These are phyloP conservation scores for Dryadomyces quercivorus DNA, from an alignment of 2,329 filamentous ascomycete genomes.

Conservation along the genomic window DNA sequence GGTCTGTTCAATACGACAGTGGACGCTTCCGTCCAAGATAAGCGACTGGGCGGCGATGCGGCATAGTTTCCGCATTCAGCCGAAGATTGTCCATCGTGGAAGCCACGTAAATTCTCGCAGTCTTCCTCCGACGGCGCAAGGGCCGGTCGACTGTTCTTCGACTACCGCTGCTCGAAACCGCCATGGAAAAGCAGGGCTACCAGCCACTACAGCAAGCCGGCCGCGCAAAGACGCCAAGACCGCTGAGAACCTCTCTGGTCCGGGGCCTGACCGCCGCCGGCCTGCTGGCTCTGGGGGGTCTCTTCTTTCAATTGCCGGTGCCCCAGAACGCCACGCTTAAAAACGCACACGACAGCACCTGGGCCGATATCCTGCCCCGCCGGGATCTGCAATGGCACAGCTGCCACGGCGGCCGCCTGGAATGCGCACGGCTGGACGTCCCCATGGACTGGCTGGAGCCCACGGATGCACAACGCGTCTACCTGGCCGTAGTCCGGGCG, in stretches of 20 bases:
- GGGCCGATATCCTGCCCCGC: constrained; percentile 1
- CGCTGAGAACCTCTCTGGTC: no score
- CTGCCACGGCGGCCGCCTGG: constrained; percentile 21
- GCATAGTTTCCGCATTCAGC: no score
- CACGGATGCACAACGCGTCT: constrained; percentile 19
- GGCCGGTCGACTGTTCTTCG: no score
- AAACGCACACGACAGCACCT: not conserved
- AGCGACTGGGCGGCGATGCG: no score
- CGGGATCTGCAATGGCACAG: constrained; percentile 17
- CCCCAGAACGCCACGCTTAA: not conserved
- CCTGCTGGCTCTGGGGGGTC: not conserved
- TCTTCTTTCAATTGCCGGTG: not conserved
- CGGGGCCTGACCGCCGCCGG: not conserved
- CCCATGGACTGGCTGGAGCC: constrained; percentile 29
- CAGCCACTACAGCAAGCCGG: not conserved
- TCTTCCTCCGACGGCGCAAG: no score
- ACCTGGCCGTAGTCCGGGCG: constrained; percentile 23
- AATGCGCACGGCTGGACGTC: constrained; percentile 24
- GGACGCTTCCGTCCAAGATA: no score
- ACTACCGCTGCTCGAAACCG: no score
- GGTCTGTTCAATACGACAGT: no score
- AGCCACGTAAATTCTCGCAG: no score
- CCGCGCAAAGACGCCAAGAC: not conserved
- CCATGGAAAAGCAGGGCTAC: not conserved
- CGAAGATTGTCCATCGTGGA: no score